Conservation (phyloP, 768 basidiomycete species). For the Boletus insuetus region DNA sequence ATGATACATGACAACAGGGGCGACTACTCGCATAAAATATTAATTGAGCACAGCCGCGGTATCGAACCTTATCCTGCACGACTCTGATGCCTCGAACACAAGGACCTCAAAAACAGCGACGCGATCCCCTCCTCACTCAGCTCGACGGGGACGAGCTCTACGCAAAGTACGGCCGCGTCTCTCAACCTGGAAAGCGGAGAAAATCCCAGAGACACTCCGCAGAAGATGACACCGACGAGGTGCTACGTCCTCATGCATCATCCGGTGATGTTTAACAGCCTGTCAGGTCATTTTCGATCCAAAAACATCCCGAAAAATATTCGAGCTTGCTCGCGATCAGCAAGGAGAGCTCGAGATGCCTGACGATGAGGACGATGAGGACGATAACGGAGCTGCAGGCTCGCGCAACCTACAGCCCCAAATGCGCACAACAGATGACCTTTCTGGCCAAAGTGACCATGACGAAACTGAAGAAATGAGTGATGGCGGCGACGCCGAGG, state of each 20-base stretch:
- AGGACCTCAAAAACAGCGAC: constrained; percentile 60
- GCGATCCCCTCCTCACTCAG: constrained; percentile 86
- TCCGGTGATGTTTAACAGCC: constrained; percentile 1
- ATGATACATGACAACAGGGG: too few species aligned
- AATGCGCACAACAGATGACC: constrained; percentile 39
- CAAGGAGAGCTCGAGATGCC: constrained; percentile 81
- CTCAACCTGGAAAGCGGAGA: constrained; percentile 72
- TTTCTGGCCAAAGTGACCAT: constrained; percentile 57
- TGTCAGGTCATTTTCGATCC: constrained; percentile 68
- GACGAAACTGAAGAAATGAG: constrained; percentile 23
- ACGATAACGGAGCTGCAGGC: constrained; percentile 31
- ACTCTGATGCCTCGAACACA: constrained; percentile 62
- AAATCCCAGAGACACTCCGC: constrained; percentile 47
- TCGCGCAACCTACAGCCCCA: constrained; percentile 26
- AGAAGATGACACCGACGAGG: constrained; percentile 62
- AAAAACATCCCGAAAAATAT: constrained; percentile 81
- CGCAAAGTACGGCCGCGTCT: constrained; percentile 75
- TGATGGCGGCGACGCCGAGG: constrained; percentile 46
- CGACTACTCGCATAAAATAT: too few species aligned
- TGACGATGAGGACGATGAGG: constrained; percentile 50
- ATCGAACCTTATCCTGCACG: neutral
- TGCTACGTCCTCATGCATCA: constrained; percentile 26
- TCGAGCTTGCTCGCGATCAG: constrained; percentile 90
- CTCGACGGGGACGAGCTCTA: constrained; percentile 75
- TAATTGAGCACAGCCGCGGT: constrained; percentile 10